These are phyloP conservation scores for Oldenlandia corymbosa DNA, from an alignment of 257 asterid genomes.

Conservation along the genomic window DNA sequence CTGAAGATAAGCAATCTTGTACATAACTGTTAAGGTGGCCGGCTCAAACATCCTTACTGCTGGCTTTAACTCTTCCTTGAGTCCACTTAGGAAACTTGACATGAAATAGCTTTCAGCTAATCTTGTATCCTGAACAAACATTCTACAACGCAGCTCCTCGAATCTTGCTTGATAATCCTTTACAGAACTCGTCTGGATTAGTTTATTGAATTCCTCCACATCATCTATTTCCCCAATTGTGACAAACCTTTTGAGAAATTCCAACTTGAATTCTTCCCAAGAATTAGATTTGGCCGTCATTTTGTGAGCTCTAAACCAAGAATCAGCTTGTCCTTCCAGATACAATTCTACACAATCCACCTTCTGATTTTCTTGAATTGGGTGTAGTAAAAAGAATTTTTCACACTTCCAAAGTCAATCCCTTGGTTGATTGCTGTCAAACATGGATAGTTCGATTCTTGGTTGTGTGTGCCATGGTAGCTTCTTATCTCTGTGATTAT, in stretches of 20 bases:
- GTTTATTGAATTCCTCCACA: not conserved
- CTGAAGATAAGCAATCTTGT: not conserved
- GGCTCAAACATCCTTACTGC: not conserved
- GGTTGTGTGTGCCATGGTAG: no score
- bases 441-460: no score
- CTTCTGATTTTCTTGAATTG: not conserved
- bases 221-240: not conserved
- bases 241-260: not conserved
- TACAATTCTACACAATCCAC: not conserved
- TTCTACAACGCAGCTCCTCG: not conserved
- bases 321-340: not conserved
- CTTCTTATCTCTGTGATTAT: no score
- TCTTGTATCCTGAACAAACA: not conserved
- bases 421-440: not conserved
- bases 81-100: not conserved
- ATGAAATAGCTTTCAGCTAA: not conserved
- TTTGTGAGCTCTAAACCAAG: not conserved
- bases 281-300: no score
- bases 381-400: not conserved
- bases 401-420: not conserved
- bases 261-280: not conserved
- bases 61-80: not conserved
- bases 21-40: fast-evolving
- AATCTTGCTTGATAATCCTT: not conserved
- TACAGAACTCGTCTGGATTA: not conserved